Evolutionary conservation across 2,329 filamentous ascomycete species (phyloP).

Genomic region (Nigrospora sphaerica): DNA sequence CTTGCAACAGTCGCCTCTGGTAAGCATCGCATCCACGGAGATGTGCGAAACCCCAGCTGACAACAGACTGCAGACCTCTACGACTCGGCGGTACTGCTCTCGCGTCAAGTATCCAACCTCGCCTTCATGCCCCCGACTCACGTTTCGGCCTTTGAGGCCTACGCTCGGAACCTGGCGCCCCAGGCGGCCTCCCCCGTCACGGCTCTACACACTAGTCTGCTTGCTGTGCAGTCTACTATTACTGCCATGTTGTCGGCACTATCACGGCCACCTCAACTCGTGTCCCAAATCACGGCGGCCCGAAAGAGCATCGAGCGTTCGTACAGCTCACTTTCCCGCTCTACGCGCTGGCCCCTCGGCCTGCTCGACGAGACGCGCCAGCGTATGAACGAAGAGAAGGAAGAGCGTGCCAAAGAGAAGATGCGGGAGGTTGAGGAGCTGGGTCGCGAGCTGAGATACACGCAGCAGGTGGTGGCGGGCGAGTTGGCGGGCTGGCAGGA

Average conservation of each 20-base stretch:
- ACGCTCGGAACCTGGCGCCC: conserved; percentile 57
- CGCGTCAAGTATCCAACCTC: conserved; percentile 45
- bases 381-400: conserved; percentile 75
- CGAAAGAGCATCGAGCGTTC: conserved; percentile 74
- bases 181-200: conserved; percentile 67
- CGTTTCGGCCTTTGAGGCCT: conserved; percentile 63
- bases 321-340: conserved; percentile 65
- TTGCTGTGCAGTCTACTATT: conserved; percentile 78
- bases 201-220: conserved; percentile 67
- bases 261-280: conserved; percentile 69
- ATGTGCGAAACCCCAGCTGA: neutral
- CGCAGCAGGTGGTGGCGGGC: conserved; percentile 84
- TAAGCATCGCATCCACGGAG: conserved; percentile 24
- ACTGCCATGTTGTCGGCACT: conserved; percentile 75
- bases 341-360: conserved; percentile 72
- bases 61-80: conserved; percentile 49
- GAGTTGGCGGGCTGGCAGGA: conserved; percentile 95
- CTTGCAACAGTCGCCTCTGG: conserved; percentile 58
- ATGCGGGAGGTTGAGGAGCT: conserved; percentile 65
- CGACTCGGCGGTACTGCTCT: conserved; percentile 53
- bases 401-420: conserved; percentile 67
- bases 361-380: conserved; percentile 83
- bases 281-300: conserved; percentile 66
- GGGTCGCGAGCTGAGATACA: conserved; percentile 80
- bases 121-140: conserved; percentile 64